Evolutionary conservation across 2,329 filamentous ascomycete species (phyloP), one percentile per base, ranked within the genome.

Genomic region (Clonostachys byssicola): DNA sequence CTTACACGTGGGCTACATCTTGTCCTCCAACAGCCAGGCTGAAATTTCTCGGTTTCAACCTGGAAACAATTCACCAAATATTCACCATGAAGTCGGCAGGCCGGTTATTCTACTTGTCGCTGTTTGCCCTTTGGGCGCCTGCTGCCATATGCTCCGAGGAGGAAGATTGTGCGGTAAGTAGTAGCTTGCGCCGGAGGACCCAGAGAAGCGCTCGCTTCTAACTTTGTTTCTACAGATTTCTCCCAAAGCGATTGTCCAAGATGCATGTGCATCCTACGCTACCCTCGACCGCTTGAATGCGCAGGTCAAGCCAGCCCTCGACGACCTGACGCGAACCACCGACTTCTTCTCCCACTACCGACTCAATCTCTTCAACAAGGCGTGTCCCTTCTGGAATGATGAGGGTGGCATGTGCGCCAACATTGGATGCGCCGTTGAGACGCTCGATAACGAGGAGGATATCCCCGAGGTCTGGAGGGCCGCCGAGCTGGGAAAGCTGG

Each of bases 311-410:
- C 88, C 91, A 16, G 80, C 84, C 45, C 72, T 99, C 56, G 80
- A 89, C 58, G 86, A 89, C 47, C 81, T 99, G 42, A 95, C 90
- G 0, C 82, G 82, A 57, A 83, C 88, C 46, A 95, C 92, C 65
- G 94, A 99, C 68, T 99, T 96, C 78, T 99, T 99, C 71, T 92
- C 92, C 46, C 91, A 97, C 69, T 99, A 97, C 72, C 86, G 94
- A 49, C 74, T 99, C 42, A 97, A 96, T 65, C 79, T 99, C 17
- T 99, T 90, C 69, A 88, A 95, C 67, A 96, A 94, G 67, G 83
- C 82, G 69, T 99, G 94, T 61, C 94, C 94, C 0, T 99, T 97
- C 65, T 99, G 94, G 92, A 82, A 85, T 61, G 94, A 99, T 65
- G 86, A 91, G 51, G 87, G 88, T 67, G 89, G 89, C 65, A 89